Evolutionary conservation across 139 green algal genomes (phyloP).

Genomic region (Deuterostichococcus epilithicus): DNA sequence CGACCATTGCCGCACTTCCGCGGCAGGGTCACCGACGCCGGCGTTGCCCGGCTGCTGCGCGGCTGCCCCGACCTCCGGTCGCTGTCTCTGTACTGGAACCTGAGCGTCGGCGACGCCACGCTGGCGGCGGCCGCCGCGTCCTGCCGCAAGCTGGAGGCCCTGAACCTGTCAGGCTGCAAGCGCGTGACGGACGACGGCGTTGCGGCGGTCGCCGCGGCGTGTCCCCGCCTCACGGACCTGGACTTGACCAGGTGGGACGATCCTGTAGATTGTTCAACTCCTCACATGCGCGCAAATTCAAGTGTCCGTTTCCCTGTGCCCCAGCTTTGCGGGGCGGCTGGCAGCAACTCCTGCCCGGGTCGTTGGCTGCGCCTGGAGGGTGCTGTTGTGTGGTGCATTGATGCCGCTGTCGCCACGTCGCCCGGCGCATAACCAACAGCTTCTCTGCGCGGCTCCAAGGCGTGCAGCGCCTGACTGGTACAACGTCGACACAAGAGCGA

Average conservation of each 20-base stretch:
- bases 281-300: background rate
- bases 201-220: constrained; percentile 1
- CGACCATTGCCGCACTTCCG: background rate
- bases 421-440: too few species aligned
- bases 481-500: background rate
- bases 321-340: too few species aligned
- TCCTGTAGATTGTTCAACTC: background rate
- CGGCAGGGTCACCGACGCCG: constrained; percentile 19
- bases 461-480: background rate
- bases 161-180: constrained; percentile 30
- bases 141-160: constrained; percentile 10
- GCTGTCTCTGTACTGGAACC: constrained; percentile 28
- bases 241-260: constrained; percentile 22
- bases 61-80: constrained; percentile 1
- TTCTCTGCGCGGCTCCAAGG: background rate
- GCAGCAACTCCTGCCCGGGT: background rate
- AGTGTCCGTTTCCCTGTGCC: too few species aligned
- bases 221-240: constrained; percentile 8
- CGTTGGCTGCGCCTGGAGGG: background rate
- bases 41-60: background rate
- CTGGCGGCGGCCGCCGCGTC: constrained; percentile 4
- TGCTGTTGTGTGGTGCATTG: background rate
- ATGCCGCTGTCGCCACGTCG: too few species aligned
- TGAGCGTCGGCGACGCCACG: constrained; percentile 12
- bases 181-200: constrained; percentile 16